These are phyloP conservation scores for Melanomma pulvis-pyrius DNA, from an alignment of 495 filamentous ascomycete species.

Conservation along the genomic window DNA sequence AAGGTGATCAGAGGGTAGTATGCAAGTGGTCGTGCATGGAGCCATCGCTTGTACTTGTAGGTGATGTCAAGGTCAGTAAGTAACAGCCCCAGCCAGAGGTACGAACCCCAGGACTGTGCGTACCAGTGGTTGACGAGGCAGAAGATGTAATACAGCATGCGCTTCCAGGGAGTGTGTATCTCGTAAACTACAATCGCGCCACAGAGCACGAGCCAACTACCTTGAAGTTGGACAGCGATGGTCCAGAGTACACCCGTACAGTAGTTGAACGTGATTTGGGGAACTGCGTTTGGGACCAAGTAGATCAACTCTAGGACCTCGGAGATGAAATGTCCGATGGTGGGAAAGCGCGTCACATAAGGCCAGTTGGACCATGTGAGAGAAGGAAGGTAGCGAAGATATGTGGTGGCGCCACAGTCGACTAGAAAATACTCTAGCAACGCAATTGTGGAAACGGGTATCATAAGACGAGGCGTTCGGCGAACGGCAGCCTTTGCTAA, in stretches of 20 bases:
- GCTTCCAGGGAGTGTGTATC: slow-evolving; percentile 52
- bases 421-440: slow-evolving; percentile 52
- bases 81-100: slow-evolving; percentile 48
- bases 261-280: slow-evolving; percentile 50
- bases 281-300: slow-evolving; percentile 51
- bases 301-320: slow-evolving; percentile 48
- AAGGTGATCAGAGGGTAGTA: slow-evolving; percentile 43
- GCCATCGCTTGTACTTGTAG: slow-evolving; percentile 46
- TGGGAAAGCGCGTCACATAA: slow-evolving; percentile 40
- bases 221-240: slow-evolving; percentile 50
- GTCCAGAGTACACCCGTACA: slow-evolving; percentile 53
- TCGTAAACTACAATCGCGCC: slow-evolving; percentile 48
- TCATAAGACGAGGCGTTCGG: slow-evolving; percentile 47
- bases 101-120: slow-evolving; percentile 47
- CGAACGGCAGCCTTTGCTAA: slow-evolving; percentile 49
- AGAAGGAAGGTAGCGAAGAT: slow-evolving; percentile 48
- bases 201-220: slow-evolving; percentile 45
- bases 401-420: slow-evolving; percentile 46
- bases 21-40: slow-evolving; percentile 34
- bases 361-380: slow-evolving; percentile 52
- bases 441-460: slow-evolving; percentile 45
- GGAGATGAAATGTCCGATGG: slow-evolving; percentile 44
- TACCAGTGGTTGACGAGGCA: slow-evolving; percentile 49
- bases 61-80: slow-evolving; percentile 50
- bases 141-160: slow-evolving; percentile 48